phyloP scores from a whole-genome alignment of 139 green algal genomes.

The Tetradesmus obliquus region DNA sequence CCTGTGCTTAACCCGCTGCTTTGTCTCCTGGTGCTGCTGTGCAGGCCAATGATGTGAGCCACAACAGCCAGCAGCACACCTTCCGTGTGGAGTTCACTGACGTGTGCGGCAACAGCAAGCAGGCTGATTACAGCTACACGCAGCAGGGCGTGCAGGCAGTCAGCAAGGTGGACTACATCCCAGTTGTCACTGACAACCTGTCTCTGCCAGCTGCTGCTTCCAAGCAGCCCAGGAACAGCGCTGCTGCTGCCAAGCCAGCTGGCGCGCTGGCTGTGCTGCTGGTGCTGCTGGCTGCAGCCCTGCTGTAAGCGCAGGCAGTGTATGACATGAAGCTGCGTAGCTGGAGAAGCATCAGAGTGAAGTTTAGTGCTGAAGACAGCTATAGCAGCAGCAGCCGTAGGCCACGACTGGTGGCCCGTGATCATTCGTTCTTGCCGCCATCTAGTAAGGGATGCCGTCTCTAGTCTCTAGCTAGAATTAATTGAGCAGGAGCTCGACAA shows the following conservation, averaged over 20 bases:
- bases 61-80: constrained; percentile 2
- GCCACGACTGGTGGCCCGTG: no score
- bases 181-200: not conserved
- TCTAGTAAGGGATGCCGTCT: no score
- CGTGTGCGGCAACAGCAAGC: constrained; percentile 36
- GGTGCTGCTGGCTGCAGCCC: not conserved
- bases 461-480: no score
- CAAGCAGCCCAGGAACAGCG: not conserved
- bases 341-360: no score
- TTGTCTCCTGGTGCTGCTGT: not conserved
- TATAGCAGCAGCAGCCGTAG: not conserved
- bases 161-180: constrained; percentile 31
- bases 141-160: not conserved
- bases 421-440: no score
- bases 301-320: not conserved
- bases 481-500: no score
- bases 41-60: not conserved
- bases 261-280: not conserved
- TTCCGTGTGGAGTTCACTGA: constrained; percentile 22
- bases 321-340: no score
- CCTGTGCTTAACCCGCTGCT: not conserved
- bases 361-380: not conserved
- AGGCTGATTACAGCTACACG: constrained; percentile 29
- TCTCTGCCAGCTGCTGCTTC: not conserved
- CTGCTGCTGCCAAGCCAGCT: not conserved